Evolutionary conservation across 139 green algal species (phyloP), one percentile per base, ranked within the genome.

Genomic region (Chlamydomonas asymmetrica): DNA sequence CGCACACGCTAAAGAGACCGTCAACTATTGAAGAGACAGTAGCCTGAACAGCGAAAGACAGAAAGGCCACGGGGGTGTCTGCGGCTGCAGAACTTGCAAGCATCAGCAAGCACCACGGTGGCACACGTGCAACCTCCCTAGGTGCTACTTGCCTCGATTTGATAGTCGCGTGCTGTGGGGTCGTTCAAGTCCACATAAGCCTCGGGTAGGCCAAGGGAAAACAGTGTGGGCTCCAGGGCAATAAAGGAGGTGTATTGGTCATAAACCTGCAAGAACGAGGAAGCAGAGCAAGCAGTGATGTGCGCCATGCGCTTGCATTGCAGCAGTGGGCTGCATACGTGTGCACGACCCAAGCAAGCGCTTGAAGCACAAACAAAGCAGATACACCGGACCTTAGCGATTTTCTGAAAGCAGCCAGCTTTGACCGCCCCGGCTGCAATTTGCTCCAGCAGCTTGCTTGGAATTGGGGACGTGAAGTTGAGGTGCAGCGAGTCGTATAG

Each of bases 191-290:
- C 70, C 35, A 97, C 74, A 70, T 98, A 99, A 29, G 77, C 82
- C 43, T 91, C 70, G 10, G 90, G 90, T 59, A 97, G 79, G 2
- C 79, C 88, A n/a, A 99, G 83, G 0, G 89, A 94, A 80, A 99
- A 99, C 7, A 98, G 68, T 1, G 74, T 82, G 1, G 83, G 63
- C 80, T 98, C 95, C 71, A 99, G 86, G 0, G 90, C 84, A 2
- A 97, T 79, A 69, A 99, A 99, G 1, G 88, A 80, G 22, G 95
- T 52, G 80, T 98, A 96, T 85, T 98, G 92, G 75, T 99, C 95
- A 48, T 89, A 92, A n/a, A n/a, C n/a, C n/a, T n/a, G n/a, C n/a
- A n/a, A n/a, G n/a, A n/a, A n/a, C n/a, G n/a, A n/a, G n/a, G n/a
- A n/a, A n/a, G n/a, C n/a, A n/a, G n/a, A n/a, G n/a, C n/a, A n/a